These are phyloP conservation scores for Mortierella sp. DNA, from an alignment of 371 early-diverging fungal species.

Conservation along the genomic window DNA sequence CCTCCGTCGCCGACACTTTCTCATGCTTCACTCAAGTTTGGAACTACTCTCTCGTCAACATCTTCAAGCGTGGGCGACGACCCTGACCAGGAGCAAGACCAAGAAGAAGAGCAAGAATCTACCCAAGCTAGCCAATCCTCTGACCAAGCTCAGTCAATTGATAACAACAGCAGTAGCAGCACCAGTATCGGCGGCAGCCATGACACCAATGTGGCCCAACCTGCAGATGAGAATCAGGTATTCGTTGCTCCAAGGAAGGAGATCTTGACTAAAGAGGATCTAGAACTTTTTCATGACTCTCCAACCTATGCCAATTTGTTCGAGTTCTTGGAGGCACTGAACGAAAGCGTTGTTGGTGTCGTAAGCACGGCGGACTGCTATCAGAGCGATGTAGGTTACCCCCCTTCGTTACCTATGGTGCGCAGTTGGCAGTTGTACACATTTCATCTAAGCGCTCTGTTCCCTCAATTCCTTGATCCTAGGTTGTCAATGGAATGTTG, in stretches of 20 bases:
- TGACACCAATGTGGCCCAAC: not conserved
- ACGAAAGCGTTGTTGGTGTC: constrained; percentile 74
- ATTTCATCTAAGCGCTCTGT: too few species aligned
- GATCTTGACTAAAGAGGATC: constrained; percentile 88
- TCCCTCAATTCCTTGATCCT: not conserved
- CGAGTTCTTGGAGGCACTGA: constrained; percentile 76
- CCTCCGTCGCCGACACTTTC: constrained; percentile 53
- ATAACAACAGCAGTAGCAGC: not conserved
- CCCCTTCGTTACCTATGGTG: too few species aligned
- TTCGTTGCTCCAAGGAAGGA: constrained; percentile 67
- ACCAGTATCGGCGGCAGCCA: not conserved
- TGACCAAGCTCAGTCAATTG: constrained; percentile 1
- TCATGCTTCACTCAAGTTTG: constrained; percentile 37
- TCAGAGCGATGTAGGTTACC: constrained; percentile 51
- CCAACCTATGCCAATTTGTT: constrained; percentile 71
- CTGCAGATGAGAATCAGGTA: constrained; percentile 1
- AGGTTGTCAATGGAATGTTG: constrained; percentile 71
- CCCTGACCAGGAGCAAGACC: constrained; percentile 31
- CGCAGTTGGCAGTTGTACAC: too few species aligned
- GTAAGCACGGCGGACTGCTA: constrained; percentile 66
- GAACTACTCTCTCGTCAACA: constrained; percentile 30
- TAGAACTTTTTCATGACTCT: constrained; percentile 80
- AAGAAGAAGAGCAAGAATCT: constrained; percentile 11
- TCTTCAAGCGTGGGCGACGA: constrained; percentile 47
- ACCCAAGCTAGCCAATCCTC: not conserved